phyloP scores from a whole-genome alignment of 1,284 basidiomycete species.

The Moniliella sp. region DNA sequence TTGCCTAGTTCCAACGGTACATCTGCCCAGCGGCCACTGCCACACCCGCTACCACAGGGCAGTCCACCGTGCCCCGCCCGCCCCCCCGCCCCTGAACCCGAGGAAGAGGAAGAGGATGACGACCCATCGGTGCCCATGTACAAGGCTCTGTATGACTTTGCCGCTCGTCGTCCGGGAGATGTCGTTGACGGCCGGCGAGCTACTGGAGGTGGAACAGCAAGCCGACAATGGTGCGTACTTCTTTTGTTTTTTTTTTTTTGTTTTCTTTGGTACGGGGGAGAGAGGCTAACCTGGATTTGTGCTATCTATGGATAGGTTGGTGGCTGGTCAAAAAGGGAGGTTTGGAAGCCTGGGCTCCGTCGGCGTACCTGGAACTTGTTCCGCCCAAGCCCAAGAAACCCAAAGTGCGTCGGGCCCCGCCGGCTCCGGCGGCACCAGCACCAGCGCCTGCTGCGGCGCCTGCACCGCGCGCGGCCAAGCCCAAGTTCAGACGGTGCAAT shows the following conservation, averaged over 20 bases:
- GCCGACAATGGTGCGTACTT: conserved; percentile 39
- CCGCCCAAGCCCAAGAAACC: conserved; percentile 40
- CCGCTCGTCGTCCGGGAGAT: conserved; percentile 71
- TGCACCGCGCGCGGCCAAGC: too few relatives aligned
- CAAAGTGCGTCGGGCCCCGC: conserved; percentile 11
- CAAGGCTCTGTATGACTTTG: conserved; percentile 48
- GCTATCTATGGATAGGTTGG: conserved; percentile 43
- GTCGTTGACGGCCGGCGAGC: conserved; percentile 65
- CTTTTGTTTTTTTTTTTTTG: conserved; percentile 1
- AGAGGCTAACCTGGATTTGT: not conserved
- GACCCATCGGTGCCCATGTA: conserved; percentile 55
- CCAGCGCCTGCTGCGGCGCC: conserved; percentile 37
- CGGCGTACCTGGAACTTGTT: conserved; percentile 55
- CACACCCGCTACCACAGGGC: too few relatives aligned
- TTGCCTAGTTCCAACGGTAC: too few relatives aligned
- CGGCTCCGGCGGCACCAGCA: conserved; percentile 37
- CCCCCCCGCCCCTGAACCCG: conserved; percentile 36
- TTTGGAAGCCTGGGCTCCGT: conserved; percentile 79
- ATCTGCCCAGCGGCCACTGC: too few relatives aligned
- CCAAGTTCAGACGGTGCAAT: too few relatives aligned
- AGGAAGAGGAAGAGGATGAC: conserved; percentile 3
- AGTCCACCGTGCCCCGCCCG: not conserved
- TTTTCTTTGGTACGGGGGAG: too few relatives aligned
- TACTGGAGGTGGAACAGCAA: conserved; percentile 81
- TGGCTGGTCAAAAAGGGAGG: conserved; percentile 77